phyloP scores from a whole-genome alignment of 176 grass and related monocot species.

The Oryza brachyantha region DNA sequence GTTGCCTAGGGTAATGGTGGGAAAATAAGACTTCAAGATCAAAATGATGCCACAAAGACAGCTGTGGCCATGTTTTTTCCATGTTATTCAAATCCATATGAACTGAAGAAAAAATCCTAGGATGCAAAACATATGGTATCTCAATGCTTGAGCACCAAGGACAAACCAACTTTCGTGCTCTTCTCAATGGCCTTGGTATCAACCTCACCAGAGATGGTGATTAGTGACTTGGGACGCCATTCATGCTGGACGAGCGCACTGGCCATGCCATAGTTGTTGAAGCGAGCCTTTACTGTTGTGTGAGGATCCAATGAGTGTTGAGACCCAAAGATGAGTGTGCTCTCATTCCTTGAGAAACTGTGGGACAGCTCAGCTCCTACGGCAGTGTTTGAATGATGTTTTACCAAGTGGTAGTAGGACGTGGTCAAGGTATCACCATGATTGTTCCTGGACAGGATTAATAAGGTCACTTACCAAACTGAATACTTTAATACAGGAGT shows the following conservation, averaged over 20 bases:
- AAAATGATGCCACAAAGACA: conserved; percentile 30
- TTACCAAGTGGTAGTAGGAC: conserved; percentile 76
- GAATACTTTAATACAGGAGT: neutral
- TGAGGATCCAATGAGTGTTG: conserved; percentile 51
- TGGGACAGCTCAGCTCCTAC: conserved; percentile 72
- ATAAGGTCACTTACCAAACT: conserved; percentile 18
- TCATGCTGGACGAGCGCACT: conserved; percentile 71
- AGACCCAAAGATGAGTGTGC: conserved; percentile 61
- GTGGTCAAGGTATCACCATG: conserved; percentile 65
- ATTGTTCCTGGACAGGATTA: conserved; percentile 56
- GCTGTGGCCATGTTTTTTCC: neutral
- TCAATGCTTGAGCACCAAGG: conserved; percentile 67
- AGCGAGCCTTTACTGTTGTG: conserved; percentile 67
- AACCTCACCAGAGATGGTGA: conserved; percentile 66
- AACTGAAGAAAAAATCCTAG: neutral
- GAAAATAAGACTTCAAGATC: conserved; percentile 13
- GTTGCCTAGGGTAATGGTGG: conserved; percentile 13
- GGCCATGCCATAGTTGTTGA: conserved; percentile 88
- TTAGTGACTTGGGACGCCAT: conserved; percentile 55
- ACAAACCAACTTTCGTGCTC: conserved; percentile 59
- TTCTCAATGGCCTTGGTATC: conserved; percentile 66
- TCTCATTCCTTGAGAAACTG: conserved; percentile 68
- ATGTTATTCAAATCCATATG: conserved; percentile 45
- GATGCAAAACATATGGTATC: neutral
- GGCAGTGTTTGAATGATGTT: conserved; percentile 40